These are phyloP conservation scores for Colletotrichum liriopes DNA, from an alignment of 2,329 filamentous ascomycete species.

Conservation along the genomic window DNA sequence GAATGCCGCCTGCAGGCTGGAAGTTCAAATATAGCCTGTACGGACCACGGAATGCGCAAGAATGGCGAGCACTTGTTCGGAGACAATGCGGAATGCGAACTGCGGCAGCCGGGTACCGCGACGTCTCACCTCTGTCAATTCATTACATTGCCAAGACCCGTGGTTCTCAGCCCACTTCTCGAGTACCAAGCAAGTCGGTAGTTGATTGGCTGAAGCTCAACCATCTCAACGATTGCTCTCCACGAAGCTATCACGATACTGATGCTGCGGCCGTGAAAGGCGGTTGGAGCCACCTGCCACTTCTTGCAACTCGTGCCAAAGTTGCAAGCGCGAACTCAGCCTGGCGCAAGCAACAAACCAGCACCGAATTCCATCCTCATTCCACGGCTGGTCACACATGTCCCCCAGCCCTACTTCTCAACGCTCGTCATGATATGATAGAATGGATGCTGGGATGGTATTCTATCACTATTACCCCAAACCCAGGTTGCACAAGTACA, in stretches of 20 bases:
- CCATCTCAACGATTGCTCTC: background rate
- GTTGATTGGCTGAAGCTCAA: background rate
- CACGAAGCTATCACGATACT: background rate
- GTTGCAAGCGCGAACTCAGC: background rate
- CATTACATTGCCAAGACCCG: background rate
- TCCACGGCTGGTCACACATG: background rate
- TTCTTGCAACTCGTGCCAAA: background rate
- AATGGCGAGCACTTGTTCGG: background rate
- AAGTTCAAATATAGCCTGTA: background rate
- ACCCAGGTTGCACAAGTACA: background rate
- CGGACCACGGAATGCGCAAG: background rate
- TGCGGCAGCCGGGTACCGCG: background rate
- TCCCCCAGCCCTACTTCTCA: background rate
- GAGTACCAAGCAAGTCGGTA: background rate
- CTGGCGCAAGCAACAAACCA: background rate
- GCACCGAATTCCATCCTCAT: background rate
- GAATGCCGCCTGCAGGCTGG: background rate
- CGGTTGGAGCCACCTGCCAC: background rate
- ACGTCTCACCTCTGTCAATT: background rate
- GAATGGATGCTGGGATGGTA: background rate
- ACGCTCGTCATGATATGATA: background rate
- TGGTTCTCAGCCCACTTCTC: background rate
- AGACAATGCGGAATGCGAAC: background rate
- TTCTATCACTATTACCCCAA: background rate
- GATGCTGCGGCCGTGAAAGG: background rate